A percentile compares a stretch with the other conserved stretches of the same genome.
phyloP scores from a whole-genome alignment of 2,329 filamentous ascomycete genomes.

The Sordariomycetes sp. region DNA sequence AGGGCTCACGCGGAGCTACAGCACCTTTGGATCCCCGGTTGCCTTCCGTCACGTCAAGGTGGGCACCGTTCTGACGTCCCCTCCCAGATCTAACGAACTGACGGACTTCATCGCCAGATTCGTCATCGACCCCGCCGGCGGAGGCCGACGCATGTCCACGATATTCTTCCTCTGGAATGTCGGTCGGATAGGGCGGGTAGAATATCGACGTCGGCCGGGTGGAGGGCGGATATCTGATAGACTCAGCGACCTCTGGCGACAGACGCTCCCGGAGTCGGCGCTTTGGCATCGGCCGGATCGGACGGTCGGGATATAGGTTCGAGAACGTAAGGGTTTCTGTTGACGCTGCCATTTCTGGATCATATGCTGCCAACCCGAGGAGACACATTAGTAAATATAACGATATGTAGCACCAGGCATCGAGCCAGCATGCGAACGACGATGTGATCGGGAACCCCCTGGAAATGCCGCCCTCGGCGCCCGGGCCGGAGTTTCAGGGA shows the following conservation, averaged over 20 bases:
- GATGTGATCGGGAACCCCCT: neutral
- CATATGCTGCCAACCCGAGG: conserved; percentile 23
- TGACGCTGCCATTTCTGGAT: conserved; percentile 36
- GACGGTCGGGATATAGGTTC: conserved; percentile 72
- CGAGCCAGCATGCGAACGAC: neutral
- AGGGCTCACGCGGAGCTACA: conserved; percentile 29
- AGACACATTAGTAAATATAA: conserved; percentile 2
- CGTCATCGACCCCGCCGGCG: neutral
- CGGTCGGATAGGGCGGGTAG: conserved; percentile 16
- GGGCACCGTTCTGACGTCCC: conserved; percentile 18
- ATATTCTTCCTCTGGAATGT: conserved; percentile 2
- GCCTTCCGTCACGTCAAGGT: conserved; percentile 41
- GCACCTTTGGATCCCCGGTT: conserved; percentile 39
- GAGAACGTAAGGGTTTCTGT: conserved; percentile 56
- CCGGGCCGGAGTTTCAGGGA: neutral
- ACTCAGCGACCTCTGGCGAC: conserved; percentile 69
- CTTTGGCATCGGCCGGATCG: conserved; percentile 85
- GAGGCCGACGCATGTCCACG: neutral
- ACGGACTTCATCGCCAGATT: conserved; percentile 1
- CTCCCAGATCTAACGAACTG: conserved; percentile 1
- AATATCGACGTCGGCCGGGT: conserved; percentile 58
- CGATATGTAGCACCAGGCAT: neutral
- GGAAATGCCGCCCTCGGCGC: neutral
- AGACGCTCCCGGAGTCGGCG: conserved; percentile 78
- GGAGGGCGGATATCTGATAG: conserved; percentile 69